Evolutionary conservation across 345 rosid species (phyloP).

Genomic region (Populus pruinosa): DNA sequence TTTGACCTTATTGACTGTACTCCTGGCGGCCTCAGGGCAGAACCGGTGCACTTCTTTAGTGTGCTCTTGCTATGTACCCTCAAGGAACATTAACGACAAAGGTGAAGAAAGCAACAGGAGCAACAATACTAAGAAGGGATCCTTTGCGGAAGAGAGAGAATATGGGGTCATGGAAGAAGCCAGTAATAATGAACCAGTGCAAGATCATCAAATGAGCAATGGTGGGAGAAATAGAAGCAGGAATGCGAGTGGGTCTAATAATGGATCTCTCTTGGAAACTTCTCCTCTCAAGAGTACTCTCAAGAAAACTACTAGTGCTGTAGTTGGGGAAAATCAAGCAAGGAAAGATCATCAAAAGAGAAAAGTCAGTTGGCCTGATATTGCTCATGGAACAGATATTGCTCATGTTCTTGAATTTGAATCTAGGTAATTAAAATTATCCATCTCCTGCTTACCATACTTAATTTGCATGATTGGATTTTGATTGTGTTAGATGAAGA

Average conservation of each 20-base stretch:
- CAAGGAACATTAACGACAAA: conserved; percentile 27
- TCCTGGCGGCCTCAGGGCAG: conserved; percentile 68
- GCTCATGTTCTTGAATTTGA: conserved; percentile 73
- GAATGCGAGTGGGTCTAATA: conserved; percentile 18
- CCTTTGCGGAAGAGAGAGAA: conserved; percentile 30
- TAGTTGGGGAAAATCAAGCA: conserved; percentile 19
- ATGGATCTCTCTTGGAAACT: conserved; percentile 31
- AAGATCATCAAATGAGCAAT: conserved; percentile 17
- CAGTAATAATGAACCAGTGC: background rate
- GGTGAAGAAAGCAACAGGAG: conserved; percentile 20
- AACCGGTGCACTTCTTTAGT: conserved; percentile 62
- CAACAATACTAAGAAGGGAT: conserved; percentile 23
- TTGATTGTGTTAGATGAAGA: background rate
- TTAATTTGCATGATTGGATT: background rate
- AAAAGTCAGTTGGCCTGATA: conserved; percentile 81
- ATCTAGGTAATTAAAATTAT: conserved; percentile 40
- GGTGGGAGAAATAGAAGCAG: conserved; percentile 9
- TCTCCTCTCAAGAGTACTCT: conserved; percentile 56
- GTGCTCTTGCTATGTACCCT: conserved; percentile 67
- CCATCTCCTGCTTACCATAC: background rate
- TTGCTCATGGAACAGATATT: conserved; percentile 66
- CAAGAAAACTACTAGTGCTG: conserved; percentile 28
- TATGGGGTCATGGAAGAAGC: conserved; percentile 24
- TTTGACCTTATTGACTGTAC: conserved; percentile 18
- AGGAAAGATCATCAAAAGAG: conserved; percentile 34